These are phyloP conservation scores for Basidiobolus meristosporus DNA, from an alignment of 371 early-diverging fungal genomes.

Conservation along the genomic window DNA sequence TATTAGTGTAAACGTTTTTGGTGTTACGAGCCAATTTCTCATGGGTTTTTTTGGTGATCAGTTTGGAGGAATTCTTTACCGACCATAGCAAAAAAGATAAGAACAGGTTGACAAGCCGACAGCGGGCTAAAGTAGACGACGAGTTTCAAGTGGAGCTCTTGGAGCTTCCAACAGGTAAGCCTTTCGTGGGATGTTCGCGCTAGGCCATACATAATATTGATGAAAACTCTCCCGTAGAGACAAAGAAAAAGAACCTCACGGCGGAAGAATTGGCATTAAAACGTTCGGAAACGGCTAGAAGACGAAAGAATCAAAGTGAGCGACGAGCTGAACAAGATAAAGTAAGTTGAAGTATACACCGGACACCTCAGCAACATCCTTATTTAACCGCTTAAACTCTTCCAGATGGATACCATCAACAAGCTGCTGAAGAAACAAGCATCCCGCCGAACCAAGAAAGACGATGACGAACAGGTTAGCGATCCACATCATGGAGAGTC, in stretches of 20 bases:
- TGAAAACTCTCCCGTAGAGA: neutral
- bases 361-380: neutral
- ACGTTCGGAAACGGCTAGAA: conserved; percentile 7
- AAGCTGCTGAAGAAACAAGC: conserved; percentile 8
- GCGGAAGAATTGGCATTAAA: conserved; percentile 6
- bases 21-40: too few species aligned
- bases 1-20: too few species aligned
- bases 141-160: conserved; percentile 7
- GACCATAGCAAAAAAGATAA: too few species aligned
- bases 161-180: conserved; percentile 3
- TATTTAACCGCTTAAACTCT: neutral
- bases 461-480: conserved; percentile 3
- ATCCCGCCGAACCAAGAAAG: neutral
- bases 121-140: conserved; percentile 7
- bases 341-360: neutral
- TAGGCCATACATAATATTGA: neutral
- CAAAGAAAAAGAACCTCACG: conserved; percentile 6
- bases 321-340: conserved; percentile 10
- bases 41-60: too few species aligned
- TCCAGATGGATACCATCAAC: conserved; percentile 9
- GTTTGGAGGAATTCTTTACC: too few species aligned
- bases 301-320: conserved; percentile 9
- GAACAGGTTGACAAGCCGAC: conserved; percentile 5
- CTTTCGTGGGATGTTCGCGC: neutral
- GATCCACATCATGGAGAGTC: too few species aligned